Conservation (phyloP, 2,329 filamentous ascomycete species). For the Fonsecaea pedrosoi region DNA sequence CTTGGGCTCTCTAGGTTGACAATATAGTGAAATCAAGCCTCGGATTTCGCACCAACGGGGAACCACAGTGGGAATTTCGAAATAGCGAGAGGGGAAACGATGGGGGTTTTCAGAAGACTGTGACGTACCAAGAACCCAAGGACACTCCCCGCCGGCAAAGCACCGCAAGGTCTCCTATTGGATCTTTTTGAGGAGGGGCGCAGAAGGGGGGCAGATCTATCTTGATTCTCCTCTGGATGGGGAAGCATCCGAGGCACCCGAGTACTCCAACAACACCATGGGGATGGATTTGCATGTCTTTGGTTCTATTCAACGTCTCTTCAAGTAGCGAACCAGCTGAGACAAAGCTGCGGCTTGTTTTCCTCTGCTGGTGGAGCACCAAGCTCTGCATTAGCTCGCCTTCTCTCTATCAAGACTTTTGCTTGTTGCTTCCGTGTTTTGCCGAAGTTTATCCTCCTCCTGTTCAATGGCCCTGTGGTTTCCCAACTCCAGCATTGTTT, state of each 20-base stretch:
- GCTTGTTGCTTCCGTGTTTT: background rate
- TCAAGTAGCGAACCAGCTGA: background rate
- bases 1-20: slow-evolving; percentile 18
- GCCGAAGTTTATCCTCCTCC: background rate
- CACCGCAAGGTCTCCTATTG: background rate
- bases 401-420: background rate
- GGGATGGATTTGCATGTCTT: background rate
- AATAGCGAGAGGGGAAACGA: slow-evolving; percentile 9
- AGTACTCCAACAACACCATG: background rate
- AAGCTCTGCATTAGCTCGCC: background rate
- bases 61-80: background rate
- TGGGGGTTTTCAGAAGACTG: background rate
- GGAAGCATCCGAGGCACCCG: slow-evolving; percentile 1
- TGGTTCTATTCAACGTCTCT: background rate
- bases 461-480: background rate
- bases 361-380: background rate
- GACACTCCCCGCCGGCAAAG: background rate
- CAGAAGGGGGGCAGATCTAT: slow-evolving; percentile 5
- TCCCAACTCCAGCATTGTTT: background rate
- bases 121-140: background rate
- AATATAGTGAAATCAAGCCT: slow-evolving; percentile 1
- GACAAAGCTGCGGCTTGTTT: background rate
- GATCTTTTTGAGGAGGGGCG: background rate
- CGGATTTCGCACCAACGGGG: slow-evolving; percentile 24
- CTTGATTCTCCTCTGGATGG: slow-evolving; percentile 4